A percentile compares a stretch with the other conserved stretches of the same genome.
Evolutionary conservation across 192 early-diverging fungal species (phyloP).

Genomic region (Rhizoclosmatium globosum): DNA sequence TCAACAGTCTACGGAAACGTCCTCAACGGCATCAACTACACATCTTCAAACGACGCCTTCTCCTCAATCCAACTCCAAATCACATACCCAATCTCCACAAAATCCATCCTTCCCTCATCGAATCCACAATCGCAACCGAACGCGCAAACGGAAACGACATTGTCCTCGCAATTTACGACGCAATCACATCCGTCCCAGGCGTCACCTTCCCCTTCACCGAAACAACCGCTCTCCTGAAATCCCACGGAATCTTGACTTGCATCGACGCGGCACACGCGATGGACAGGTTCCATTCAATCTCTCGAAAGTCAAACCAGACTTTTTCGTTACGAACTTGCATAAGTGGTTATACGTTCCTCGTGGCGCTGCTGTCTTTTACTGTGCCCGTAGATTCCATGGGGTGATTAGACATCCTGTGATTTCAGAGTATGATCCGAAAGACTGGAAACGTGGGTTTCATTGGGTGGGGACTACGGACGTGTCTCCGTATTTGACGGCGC

Average conservation of each 20-base stretch:
- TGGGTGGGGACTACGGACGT: constrained; percentile 41
- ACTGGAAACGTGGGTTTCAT: constrained; percentile 32
- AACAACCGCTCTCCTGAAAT: constrained; percentile 48
- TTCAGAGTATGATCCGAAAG: not conserved
- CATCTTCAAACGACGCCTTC: constrained; percentile 53
- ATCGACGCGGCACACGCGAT: constrained; percentile 77
- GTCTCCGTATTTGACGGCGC: constrained; percentile 46
- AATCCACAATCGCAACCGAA: constrained; percentile 47
- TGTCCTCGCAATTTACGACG: constrained; percentile 65
- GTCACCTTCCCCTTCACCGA: constrained; percentile 55
- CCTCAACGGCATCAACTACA: constrained; percentile 52
- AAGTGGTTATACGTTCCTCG: constrained; percentile 72
- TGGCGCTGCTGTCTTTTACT: constrained; percentile 63
- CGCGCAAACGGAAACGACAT: constrained; percentile 36
- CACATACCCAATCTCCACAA: constrained; percentile 52
- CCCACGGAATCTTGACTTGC: constrained; percentile 57
- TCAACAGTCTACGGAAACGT: constrained; percentile 67
- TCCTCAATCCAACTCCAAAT: constrained; percentile 54
- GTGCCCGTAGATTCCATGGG: constrained; percentile 56
- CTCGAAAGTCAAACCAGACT: constrained; percentile 29
- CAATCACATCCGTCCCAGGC: constrained; percentile 64
- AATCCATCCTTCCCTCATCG: constrained; percentile 43
- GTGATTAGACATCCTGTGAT: constrained; percentile 30
- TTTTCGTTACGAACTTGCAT: constrained; percentile 72
- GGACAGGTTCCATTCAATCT: constrained; percentile 67